Base-by-base conservation (phyloP, 1,284 basidiomycete species). In the Singerocomus inundabilis region DNA sequence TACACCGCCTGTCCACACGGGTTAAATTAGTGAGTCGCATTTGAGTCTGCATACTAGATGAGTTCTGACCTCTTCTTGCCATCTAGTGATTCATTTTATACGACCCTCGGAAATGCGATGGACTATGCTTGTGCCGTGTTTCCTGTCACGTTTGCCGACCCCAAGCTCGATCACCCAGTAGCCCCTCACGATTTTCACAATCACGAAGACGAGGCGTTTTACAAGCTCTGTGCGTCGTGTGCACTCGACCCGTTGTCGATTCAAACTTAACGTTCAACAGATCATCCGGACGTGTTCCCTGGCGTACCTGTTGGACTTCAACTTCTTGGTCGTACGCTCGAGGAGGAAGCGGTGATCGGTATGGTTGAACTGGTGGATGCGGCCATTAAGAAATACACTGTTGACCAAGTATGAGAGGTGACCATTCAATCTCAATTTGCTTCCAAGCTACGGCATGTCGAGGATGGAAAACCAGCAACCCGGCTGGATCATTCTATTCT, bases 311-410 rank as follows among this genome's bases (percentile, higher is more conserved):
- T 91, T 9, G 72, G 75, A n/a, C 68, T 93, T 31, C 90, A 92
- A 61, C 59, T 91, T 6, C 72, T 89, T 4, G 85, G 82, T 1
- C 72, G 80, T 41, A 82, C 80, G 15, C 72, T 82, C 26, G 86
- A 92, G 62, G 88, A 91, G 54, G 88, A 91, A 60, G 85, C 82
- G 0, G 76, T 87, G n/a, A 73, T 89, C 31, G 77, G 71, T 2
- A 80, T 88, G 76, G 73, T 76, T 8, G 80, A 84, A 57, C 71
- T 85, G 24, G 78, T 86, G 10, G 79, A 80, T 46, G 61, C 59
- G 0, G 76, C 78, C 6, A 32, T 68, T 6, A 59, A 54, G 52
- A 61, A 53, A 35, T 21, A 61, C 29, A 30, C 11, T 6, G 18
- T 26, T 25, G 32, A 34, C 18, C 6, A 10, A 2, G 10, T 7